Evolutionary conservation across 805 yeast species (phyloP), one percentile per base, ranked within the genome.

Genomic region (Sugiyamaella smithiae): DNA sequence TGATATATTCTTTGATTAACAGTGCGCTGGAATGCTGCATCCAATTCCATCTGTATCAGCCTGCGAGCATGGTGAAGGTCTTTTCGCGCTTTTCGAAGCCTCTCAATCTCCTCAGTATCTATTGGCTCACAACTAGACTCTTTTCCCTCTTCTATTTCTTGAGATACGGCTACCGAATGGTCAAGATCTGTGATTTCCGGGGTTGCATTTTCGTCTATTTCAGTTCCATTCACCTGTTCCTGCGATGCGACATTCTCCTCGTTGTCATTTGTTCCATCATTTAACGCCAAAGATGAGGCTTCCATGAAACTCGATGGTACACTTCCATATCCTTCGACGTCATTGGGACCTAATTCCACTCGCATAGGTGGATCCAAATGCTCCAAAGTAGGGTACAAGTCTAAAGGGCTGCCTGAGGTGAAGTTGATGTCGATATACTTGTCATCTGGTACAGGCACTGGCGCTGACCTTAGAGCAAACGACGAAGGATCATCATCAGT

Each of bases 11-110:
- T 48, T 4, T 43, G 17, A 50, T 64, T 37, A 3, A 64, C 55
- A 1, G 17, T 32, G 5, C 52, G 32, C 29, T 60, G 61, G 32
- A 59, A 54, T 1, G 40, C 49, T 5, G 55, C 56, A 31, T 60
- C 51, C 14, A 59, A 36, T 6, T 66, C 68, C 5, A 46, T 36
- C 8, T 41, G 44, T n/a, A 64, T 50, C n/a, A 45, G 46, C 16
- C 24, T 43, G 16, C 50, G 45, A 17, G 61, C 55, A 14, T 33
- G 16, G 22, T 31, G 23, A 23, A 48, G 44, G 29, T 44, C 42
- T 19, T 37, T 36, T 14, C 9, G 29, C 11, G 11, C 29, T n/a
- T n/a, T n/a, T n/a, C n/a, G n/a, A n/a, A n/a, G n/a, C n/a, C n/a
- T n/a, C n/a, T n/a, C n/a, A n/a, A n/a, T n/a, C n/a, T n/a, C n/a